Evolutionary conservation across 2,329 filamentous ascomycete species (phyloP).

Genomic region (Plenodomus lindquistii): DNA sequence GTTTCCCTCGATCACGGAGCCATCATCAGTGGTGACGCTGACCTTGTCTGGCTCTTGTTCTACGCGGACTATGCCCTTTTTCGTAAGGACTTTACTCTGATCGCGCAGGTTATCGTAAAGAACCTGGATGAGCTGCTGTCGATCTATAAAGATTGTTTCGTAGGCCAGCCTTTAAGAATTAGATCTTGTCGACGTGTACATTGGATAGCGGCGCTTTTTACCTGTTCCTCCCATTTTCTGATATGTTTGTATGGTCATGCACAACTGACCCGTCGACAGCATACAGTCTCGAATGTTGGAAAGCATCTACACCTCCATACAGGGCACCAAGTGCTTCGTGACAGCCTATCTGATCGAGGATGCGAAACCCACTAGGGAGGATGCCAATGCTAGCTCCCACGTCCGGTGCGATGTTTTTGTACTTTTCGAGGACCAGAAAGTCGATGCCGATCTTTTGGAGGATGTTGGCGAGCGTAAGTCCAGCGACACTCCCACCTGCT

Average conservation of each 20-base stretch:
- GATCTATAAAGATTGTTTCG: constrained; percentile 13
- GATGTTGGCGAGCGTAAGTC: constrained; percentile 15
- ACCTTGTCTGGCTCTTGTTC: neutral
- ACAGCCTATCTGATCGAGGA: constrained; percentile 25
- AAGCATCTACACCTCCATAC: neutral
- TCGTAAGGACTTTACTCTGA: constrained; percentile 10
- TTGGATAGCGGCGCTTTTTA: too few species aligned
- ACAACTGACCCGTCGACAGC: too few species aligned
- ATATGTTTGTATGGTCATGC: too few species aligned
- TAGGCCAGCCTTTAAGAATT: too few species aligned
- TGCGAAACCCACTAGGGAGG: constrained; percentile 16
- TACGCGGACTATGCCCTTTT: neutral
- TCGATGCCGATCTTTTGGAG: constrained; percentile 18
- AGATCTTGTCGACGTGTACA: too few species aligned
- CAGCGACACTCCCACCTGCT: constrained; percentile 18
- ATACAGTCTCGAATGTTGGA: neutral
- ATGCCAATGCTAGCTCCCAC: constrained; percentile 24
- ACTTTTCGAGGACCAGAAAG: constrained; percentile 18
- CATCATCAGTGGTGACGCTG: constrained; percentile 10
- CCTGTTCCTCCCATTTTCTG: too few species aligned
- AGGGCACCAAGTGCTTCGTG: constrained; percentile 1
- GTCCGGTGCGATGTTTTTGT: constrained; percentile 12
- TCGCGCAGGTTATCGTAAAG: constrained; percentile 18
- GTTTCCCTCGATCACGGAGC: constrained; percentile 7
- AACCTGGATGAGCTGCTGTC: constrained; percentile 12